A percentile compares a stretch with the other conserved stretches of the same genome.
phyloP scores from a whole-genome alignment of 495 filamentous ascomycete species.

The Diplogelasinospora grovesii region DNA sequence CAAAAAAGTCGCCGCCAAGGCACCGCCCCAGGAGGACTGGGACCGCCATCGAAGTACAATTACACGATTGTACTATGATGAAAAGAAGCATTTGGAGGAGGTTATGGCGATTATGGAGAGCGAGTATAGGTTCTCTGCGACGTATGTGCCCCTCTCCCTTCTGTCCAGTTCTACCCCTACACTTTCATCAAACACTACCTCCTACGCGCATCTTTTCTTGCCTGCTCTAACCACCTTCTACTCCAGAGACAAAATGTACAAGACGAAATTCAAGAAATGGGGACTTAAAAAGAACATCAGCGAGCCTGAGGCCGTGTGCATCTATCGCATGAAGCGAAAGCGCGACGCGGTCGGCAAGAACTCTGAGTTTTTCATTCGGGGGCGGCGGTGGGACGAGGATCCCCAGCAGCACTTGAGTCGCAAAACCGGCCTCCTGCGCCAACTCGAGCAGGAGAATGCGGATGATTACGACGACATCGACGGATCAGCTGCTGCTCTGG shows the following conservation, averaged over 20 bases:
- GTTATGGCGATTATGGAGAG: conserved; percentile 37
- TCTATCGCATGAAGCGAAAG: conserved; percentile 26
- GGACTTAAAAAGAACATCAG: conserved; percentile 39
- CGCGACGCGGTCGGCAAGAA: conserved; percentile 26
- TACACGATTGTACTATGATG: conserved; percentile 28
- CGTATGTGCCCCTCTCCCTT: conserved; percentile 21
- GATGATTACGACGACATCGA: conserved; percentile 21
- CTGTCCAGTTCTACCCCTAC: not conserved
- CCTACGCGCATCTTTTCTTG: not conserved
- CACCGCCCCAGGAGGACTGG: conserved; percentile 18
- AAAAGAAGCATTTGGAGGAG: conserved; percentile 32
- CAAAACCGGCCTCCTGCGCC: conserved; percentile 12
- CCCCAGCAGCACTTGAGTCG: conserved; percentile 31
- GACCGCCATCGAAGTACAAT: conserved; percentile 13
- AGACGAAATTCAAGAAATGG: conserved; percentile 38
- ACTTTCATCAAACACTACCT: not conserved
- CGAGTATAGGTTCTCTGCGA: conserved; percentile 31
- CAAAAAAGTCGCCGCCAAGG: no score
- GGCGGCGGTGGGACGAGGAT: conserved; percentile 24
- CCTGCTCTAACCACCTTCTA: conserved; percentile 2
- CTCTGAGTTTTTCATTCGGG: conserved; percentile 27
- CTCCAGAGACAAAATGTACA: conserved; percentile 38
- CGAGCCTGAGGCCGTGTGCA: conserved; percentile 29
- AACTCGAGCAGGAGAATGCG: no score
- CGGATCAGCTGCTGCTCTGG: conserved; percentile 12